These are phyloP conservation scores for Colletotrichum lindemuthianum DNA, from an alignment of 2,329 filamentous ascomycete genomes.

Conservation along the genomic window DNA sequence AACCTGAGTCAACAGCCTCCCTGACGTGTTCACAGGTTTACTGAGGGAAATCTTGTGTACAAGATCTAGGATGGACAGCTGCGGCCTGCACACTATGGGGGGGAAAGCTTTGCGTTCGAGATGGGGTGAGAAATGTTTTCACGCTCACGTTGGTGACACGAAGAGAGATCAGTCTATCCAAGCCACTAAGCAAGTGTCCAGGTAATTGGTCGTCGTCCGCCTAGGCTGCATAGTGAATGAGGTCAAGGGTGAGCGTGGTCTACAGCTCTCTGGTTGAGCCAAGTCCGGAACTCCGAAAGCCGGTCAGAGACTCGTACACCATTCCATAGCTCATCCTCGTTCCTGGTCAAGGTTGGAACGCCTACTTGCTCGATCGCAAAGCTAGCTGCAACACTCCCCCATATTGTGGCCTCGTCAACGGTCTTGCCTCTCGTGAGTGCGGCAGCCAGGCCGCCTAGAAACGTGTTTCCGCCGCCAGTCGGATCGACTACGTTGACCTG, in stretches of 20 bases:
- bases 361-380: constrained; percentile 97
- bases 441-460: constrained; percentile 72
- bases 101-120: constrained; percentile 10
- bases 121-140: not conserved
- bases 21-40: constrained; percentile 54
- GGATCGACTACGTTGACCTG: constrained; percentile 79
- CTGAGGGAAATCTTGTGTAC: constrained; percentile 73
- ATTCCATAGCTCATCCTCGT: constrained; percentile 70
- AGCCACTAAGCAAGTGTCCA: too few species aligned
- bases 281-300: constrained; percentile 59
- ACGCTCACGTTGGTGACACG: too few species aligned
- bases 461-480: constrained; percentile 93
- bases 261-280: constrained; percentile 39
- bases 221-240: too few species aligned
- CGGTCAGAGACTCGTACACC: constrained; percentile 63
- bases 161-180: too few species aligned
- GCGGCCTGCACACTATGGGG: constrained; percentile 1
- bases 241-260: too few species aligned
- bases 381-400: constrained; percentile 85
- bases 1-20: not conserved
- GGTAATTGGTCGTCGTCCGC: too few species aligned
- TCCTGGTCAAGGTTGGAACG: constrained; percentile 68
- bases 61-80: constrained; percentile 62
- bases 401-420: constrained; percentile 77
- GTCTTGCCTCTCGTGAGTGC: constrained; percentile 67